A percentile compares a stretch with the other conserved stretches of the same genome.
phyloP scores from a whole-genome alignment of 257 asterid species.

The Fraxinus cuspidata region DNA sequence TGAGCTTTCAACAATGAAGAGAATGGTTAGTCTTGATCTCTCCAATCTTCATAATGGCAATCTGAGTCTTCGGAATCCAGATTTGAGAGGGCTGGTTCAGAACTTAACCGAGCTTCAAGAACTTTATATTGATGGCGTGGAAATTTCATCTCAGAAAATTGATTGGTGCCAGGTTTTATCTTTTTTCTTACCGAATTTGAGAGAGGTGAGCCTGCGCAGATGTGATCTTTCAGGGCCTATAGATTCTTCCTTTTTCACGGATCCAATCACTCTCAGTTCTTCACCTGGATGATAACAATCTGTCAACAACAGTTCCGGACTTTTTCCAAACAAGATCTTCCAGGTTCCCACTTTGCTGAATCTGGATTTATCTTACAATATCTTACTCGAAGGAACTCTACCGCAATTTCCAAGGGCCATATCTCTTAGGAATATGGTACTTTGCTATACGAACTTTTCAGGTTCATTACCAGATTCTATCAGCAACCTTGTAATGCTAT shows the following conservation, averaged over 20 bases:
- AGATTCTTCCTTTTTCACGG: constrained; percentile 37
- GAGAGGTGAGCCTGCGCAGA: constrained; percentile 44
- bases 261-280: constrained; percentile 44
- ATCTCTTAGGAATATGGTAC: constrained; percentile 24
- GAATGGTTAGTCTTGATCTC: constrained; percentile 47
- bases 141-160: constrained; percentile 34
- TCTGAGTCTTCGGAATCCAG: constrained; percentile 50
- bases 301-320: constrained; percentile 24
- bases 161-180: constrained; percentile 49
- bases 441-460: constrained; percentile 22
- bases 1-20: constrained; percentile 39
- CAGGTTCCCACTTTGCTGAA: constrained; percentile 31
- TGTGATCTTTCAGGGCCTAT: constrained; percentile 50
- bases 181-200: constrained; percentile 41
- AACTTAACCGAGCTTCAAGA: constrained; percentile 41
- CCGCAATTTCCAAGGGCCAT: constrained; percentile 21
- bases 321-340: constrained; percentile 41
- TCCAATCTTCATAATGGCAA: constrained; percentile 26
- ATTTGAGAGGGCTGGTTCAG: constrained; percentile 40
- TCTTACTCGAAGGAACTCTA: constrained; percentile 23
- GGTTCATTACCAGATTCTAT: constrained; percentile 24
- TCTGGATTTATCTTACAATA: constrained; percentile 41
- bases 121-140: constrained; percentile 54
- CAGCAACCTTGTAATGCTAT: constrained; percentile 28
- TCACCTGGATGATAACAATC: constrained; percentile 37